phyloP scores from a whole-genome alignment of 805 yeast genomes.

The Wickerhamomyces rabaulensis region DNA sequence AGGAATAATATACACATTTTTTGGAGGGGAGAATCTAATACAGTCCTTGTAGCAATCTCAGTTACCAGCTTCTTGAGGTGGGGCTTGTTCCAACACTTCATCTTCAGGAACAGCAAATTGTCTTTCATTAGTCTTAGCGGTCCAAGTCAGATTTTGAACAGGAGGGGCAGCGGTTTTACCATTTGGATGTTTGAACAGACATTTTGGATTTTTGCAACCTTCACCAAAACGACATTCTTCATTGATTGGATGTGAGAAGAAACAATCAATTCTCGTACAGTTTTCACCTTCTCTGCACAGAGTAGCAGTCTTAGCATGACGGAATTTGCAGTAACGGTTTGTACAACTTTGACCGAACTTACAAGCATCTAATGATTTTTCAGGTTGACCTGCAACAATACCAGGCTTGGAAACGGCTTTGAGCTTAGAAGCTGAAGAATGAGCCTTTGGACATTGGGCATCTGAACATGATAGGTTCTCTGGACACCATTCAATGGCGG shows the following conservation, averaged over 20 bases:
- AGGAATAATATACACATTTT: neutral
- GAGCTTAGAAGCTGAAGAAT: constrained; percentile 66
- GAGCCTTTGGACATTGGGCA: constrained; percentile 64
- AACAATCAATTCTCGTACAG: constrained; percentile 78
- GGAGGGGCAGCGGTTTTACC: constrained; percentile 44
- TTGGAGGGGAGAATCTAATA: neutral
- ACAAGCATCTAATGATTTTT: constrained; percentile 72
- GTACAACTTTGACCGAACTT: constrained; percentile 75
- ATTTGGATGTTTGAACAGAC: constrained; percentile 77
- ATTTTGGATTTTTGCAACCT: constrained; percentile 65
- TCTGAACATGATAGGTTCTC: constrained; percentile 62
- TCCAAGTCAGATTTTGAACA: constrained; percentile 19
- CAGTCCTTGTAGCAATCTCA: neutral
- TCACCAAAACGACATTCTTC: constrained; percentile 79
- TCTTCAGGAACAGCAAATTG: constrained; percentile 75
- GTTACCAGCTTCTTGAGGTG: constrained; percentile 33
- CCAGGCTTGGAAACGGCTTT: constrained; percentile 22
- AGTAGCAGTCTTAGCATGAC: constrained; percentile 74
- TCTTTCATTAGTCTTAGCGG: constrained; percentile 48
- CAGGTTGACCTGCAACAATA: constrained; percentile 25
- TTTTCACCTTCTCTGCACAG: constrained; percentile 78
- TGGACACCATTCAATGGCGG: constrained; percentile 70
- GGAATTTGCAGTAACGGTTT: constrained; percentile 69
- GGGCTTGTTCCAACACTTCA: constrained; percentile 66
- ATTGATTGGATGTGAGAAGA: constrained; percentile 73